Evolutionary conservation across 768 basidiomycete genomes (phyloP).

Genomic region (Auriscalpium vulgare): DNA sequence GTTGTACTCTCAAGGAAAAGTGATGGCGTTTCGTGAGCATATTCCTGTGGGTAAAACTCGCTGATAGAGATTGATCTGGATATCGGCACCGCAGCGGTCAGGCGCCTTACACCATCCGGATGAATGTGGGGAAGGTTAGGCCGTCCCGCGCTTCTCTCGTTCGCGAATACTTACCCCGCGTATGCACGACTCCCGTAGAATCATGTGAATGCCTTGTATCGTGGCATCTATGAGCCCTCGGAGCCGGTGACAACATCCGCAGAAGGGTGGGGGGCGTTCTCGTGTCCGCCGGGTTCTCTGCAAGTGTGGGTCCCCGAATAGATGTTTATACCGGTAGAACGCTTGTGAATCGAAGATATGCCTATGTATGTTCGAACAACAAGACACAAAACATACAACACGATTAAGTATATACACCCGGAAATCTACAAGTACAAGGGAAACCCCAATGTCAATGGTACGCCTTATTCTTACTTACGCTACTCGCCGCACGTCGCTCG

Average conservation of each 20-base stretch:
- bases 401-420: background rate
- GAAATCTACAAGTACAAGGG: background rate
- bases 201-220: slow-evolving; percentile 31
- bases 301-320: slow-evolving; percentile 47
- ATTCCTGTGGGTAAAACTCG: background rate
- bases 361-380: background rate
- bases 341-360: background rate
- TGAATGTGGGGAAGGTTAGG: slow-evolving; percentile 59
- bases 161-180: too few relatives aligned
- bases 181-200: slow-evolving; percentile 16
- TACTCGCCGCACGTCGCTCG: background rate
- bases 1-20: slow-evolving; percentile 58
- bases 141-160: too few relatives aligned
- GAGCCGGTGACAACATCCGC: slow-evolving; percentile 37
- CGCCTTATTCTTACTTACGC: background rate
- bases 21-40: background rate
- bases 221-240: slow-evolving; percentile 40
- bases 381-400: background rate
- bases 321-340: background rate
- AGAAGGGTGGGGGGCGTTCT: slow-evolving; percentile 62
- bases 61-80: background rate
- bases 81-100: background rate
- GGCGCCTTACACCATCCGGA: slow-evolving; percentile 40
- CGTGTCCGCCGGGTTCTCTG: slow-evolving; percentile 45
- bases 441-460: background rate